Conservation (phyloP, 176 grass and related monocot species). For the Pharus latifolius region DNA sequence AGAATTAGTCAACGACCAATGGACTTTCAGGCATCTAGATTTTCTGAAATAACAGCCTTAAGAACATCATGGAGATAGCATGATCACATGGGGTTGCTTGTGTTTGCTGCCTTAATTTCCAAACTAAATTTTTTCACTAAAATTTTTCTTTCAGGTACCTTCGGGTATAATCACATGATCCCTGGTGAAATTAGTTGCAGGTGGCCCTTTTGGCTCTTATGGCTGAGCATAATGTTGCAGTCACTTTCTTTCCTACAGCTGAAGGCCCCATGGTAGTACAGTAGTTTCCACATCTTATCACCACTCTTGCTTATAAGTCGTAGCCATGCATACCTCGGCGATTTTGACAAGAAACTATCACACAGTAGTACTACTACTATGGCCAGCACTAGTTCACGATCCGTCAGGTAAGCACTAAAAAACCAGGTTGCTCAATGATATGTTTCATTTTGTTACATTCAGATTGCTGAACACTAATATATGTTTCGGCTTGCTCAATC, state of each 20-base stretch:
- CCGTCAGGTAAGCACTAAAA: slow-evolving; percentile 49
- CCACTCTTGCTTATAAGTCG: slow-evolving; percentile 32
- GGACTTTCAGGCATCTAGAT: neutral
- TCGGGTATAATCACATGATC: slow-evolving; percentile 58
- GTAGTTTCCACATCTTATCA: slow-evolving; percentile 19
- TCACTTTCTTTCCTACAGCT: slow-evolving; percentile 16
- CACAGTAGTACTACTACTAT: slow-evolving; percentile 24
- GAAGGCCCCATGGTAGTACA: neutral
- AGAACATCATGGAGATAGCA: neutral
- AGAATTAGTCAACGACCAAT: neutral
- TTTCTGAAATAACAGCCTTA: neutral
- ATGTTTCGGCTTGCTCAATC: neutral
- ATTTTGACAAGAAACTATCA: neutral
- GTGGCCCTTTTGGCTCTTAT: slow-evolving; percentile 37
- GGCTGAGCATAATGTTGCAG: slow-evolving; percentile 10
- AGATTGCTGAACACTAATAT: neutral
- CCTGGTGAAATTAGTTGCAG: slow-evolving; percentile 34
- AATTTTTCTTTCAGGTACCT: slow-evolving; percentile 6
- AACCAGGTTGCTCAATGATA: neutral
- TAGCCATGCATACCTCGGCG: neutral
- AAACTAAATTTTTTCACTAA: neutral
- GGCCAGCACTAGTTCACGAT: slow-evolving; percentile 38
- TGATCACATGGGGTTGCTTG: slow-evolving; percentile 3
- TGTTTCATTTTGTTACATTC: neutral
- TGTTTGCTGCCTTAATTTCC: slow-evolving; percentile 7